Conservation (phyloP, 2,329 filamentous ascomycete species). For the Aaosphaeria pasadenensis region DNA sequence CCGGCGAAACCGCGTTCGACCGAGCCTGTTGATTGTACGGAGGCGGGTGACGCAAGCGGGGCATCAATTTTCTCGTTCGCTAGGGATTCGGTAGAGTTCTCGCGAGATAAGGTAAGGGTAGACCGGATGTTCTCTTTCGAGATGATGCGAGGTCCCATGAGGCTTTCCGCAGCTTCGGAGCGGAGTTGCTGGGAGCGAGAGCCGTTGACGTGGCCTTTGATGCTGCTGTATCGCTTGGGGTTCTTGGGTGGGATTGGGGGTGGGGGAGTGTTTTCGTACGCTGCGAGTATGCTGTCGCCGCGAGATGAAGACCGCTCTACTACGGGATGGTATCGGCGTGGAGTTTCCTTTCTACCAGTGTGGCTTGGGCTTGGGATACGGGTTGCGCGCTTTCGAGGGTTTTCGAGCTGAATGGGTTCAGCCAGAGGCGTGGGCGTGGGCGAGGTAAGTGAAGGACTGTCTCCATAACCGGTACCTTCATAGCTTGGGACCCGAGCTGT, state of each 20-base stretch:
- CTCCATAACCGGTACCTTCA: conserved; percentile 18
- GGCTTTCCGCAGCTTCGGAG: background rate
- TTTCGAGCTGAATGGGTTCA: background rate
- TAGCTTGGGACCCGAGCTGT: conserved; percentile 15
- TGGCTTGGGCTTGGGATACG: conserved; percentile 2
- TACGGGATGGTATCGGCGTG: conserved; percentile 2
- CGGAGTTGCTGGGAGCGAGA: background rate
- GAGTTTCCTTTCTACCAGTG: background rate
- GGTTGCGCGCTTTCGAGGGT: background rate
- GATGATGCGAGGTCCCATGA: conserved; percentile 16
- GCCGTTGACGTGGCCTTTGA: background rate
- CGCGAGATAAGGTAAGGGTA: conserved; percentile 16
- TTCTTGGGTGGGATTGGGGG: conserved; percentile 21
- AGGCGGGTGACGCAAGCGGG: background rate
- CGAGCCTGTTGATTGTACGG: background rate
- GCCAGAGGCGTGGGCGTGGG: background rate
- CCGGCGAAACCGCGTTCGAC: background rate
- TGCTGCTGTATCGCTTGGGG: conserved; percentile 8
- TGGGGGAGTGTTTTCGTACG: background rate
- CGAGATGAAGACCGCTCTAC: background rate
- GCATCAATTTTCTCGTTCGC: background rate
- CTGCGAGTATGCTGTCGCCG: background rate
- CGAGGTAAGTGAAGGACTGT: background rate
- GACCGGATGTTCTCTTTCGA: conserved; percentile 33
- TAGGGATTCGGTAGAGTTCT: conserved; percentile 17